Base-by-base conservation (phyloP, 2,329 filamentous ascomycete genomes). In the Aureobasidium sp. region DNA sequence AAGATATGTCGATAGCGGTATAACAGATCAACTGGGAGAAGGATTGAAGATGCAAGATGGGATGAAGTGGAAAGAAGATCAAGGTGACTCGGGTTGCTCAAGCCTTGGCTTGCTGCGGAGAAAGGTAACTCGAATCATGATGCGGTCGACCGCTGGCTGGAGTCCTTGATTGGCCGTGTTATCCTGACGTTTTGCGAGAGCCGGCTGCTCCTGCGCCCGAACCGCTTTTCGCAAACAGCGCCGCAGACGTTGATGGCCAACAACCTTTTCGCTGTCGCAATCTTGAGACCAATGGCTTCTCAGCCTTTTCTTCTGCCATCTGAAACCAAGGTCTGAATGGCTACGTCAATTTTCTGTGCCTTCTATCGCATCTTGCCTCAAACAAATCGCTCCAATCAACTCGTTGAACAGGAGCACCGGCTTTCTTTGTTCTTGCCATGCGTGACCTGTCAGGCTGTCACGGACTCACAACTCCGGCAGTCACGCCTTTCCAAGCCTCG, bases 31-130 rank as follows among this genome's bases (percentile, higher is more conserved):
- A 47, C 47, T 29, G 54, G 7, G 39, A 45, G 32, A 36, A 30
- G 21, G 37, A 53, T 32, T 29, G 27, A 21, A 13, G 41, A 27
- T 50, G 36, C 30, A 29, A 52, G 54, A 48, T 29, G 54, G 30
- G 32, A 30, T 29, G 44, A 48, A 59, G 54, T 44, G 30, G 34
- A 39, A 37, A 34, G 32, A 47, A 42, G 21, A 59, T 45, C 32
- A 37, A 37, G 42, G 42, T 47, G 54, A 58, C 54, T 30, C 30
- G 30, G 30, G 10, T 10, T 52, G 47, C 16, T 41, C 30, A 30
- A 27, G 32, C 21, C 36, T 54, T 54, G 52, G 52, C 52, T 54
- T 39, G 50, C 50, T 54, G 50, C 50, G 50, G 50, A 41, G 50
- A 42, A 41, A 30, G 36, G 49, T 36, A 25, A 16, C 21, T 41